Conservation (phyloP, 2,329 filamentous ascomycete species). For the Graphilbum sp. region DNA sequence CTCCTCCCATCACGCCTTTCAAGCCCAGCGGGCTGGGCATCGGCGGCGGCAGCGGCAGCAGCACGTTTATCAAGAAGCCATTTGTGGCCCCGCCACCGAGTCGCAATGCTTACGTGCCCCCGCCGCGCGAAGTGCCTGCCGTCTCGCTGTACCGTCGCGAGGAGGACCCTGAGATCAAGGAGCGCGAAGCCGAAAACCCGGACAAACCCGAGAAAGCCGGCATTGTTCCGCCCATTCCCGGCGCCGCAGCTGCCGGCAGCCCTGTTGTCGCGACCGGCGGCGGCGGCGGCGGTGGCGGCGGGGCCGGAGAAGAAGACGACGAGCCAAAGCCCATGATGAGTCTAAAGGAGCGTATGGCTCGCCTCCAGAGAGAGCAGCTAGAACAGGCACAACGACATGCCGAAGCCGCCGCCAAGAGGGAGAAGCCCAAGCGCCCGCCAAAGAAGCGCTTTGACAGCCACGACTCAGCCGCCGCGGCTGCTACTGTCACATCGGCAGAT, state of each 20-base stretch:
- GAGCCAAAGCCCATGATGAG: slow-evolving; percentile 83
- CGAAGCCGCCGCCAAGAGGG: slow-evolving; percentile 63
- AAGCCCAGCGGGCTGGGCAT: slow-evolving; percentile 53
- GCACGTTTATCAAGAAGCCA: slow-evolving; percentile 76
- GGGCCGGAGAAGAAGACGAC: slow-evolving; percentile 40
- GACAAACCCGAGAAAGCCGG: slow-evolving; percentile 56
- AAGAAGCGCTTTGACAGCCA: slow-evolving; percentile 48
- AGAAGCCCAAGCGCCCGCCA: slow-evolving; percentile 66
- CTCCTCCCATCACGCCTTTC: slow-evolving; percentile 76
- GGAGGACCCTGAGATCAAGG: slow-evolving; percentile 61
- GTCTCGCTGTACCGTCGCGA: slow-evolving; percentile 72
- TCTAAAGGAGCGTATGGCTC: slow-evolving; percentile 85
- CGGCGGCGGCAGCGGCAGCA: slow-evolving; percentile 29
- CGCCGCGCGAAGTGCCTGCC: slow-evolving; percentile 50
- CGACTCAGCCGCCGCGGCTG: slow-evolving; percentile 10
- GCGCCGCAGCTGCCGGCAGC: slow-evolving; percentile 22
- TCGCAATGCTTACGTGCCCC: slow-evolving; percentile 76
- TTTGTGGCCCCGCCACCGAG: slow-evolving; percentile 93
- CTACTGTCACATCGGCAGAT: background rate
- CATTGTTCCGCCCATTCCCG: slow-evolving; percentile 26
- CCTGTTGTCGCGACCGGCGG: too few species aligned
- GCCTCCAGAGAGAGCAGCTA: slow-evolving; percentile 83
- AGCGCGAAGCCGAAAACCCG: slow-evolving; percentile 47
- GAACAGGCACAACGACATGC: slow-evolving; percentile 76
- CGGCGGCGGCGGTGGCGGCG: background rate